These are phyloP conservation scores for Hirsutella thompsonii DNA, from an alignment of 2,329 filamentous ascomycete species.

Conservation along the genomic window DNA sequence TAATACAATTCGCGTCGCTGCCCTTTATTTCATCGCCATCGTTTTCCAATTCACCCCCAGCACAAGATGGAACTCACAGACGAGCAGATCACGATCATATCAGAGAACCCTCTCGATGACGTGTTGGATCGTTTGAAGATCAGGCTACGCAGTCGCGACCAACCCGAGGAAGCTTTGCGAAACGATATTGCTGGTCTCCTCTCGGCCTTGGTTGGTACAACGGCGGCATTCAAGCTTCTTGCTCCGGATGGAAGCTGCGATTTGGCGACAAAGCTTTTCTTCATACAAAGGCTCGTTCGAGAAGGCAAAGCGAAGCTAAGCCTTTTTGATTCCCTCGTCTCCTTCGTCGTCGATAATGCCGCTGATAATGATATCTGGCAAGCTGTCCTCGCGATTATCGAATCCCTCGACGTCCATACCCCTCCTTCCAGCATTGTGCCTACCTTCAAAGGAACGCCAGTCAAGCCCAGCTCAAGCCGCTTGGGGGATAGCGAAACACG, in stretches of 20 bases:
- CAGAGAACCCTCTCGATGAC: slow-evolving; percentile 4
- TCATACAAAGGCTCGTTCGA: not conserved
- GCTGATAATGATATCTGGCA: slow-evolving; percentile 2
- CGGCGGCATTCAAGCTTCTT: not conserved
- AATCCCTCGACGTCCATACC: not conserved
- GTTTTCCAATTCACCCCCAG: no score
- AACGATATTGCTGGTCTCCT: not conserved
- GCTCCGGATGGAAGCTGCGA: not conserved
- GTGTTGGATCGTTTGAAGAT: slow-evolving; percentile 1
- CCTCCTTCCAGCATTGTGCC: not conserved
- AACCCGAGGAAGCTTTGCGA: not conserved
- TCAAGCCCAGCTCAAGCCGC: no score
- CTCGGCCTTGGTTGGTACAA: not conserved
- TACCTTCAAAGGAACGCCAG: not conserved
- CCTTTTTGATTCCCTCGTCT: slow-evolving; percentile 1
- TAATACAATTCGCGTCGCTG: no score
- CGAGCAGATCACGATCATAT: slow-evolving; percentile 6
- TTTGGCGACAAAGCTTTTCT: slow-evolving; percentile 3
- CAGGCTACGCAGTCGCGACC: not conserved
- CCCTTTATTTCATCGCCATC: no score
- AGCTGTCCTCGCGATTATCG: slow-evolving; percentile 1
- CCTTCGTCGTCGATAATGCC: not conserved
- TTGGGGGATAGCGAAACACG: no score
- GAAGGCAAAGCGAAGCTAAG: not conserved
- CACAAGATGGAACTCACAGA: slow-evolving; percentile 3